phyloP scores from a whole-genome alignment of 331 rosid genomes.

The Saraca asoca region DNA sequence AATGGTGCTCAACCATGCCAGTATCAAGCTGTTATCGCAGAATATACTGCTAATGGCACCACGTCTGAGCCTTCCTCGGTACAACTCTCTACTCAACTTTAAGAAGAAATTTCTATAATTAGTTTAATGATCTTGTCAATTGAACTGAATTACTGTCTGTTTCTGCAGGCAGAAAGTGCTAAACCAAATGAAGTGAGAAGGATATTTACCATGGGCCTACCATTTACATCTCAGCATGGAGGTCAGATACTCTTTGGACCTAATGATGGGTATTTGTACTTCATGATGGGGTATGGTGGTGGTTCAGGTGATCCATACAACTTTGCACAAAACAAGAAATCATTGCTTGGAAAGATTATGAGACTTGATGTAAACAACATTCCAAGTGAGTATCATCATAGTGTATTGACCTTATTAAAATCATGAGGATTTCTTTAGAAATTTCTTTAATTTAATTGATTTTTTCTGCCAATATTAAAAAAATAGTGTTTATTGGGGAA shows the following conservation, averaged over 20 bases:
- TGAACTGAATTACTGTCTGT: constrained; percentile 13
- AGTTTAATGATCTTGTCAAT: constrained; percentile 17
- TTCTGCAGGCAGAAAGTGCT: constrained; percentile 73
- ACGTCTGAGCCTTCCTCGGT: constrained; percentile 70
- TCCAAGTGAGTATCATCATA: constrained; percentile 58
- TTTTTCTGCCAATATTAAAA: background rate
- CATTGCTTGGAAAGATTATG: constrained; percentile 89
- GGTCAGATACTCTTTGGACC: constrained; percentile 97
- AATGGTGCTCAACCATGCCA: constrained; percentile 87
- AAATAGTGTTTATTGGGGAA: constrained; percentile 2
- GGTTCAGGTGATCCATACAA: constrained; percentile 79
- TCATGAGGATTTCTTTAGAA: constrained; percentile 10
- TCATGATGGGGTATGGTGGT: constrained; percentile 91
- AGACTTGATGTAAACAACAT: constrained; percentile 78
- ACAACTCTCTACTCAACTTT: constrained; percentile 34
- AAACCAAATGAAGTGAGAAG: constrained; percentile 83
- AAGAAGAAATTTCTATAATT: constrained; percentile 1
- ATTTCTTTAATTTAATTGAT: constrained; percentile 6
- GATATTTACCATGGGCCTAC: constrained; percentile 88
- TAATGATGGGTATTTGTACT: constrained; percentile 76
- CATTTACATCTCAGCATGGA: constrained; percentile 67
- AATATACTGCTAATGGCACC: constrained; percentile 67
- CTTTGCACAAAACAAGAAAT: constrained; percentile 84
- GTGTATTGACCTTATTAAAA: constrained; percentile 17
- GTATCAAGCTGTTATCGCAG: constrained; percentile 71